These are phyloP conservation scores for Euphorbia tirucalli DNA, from an alignment of 345 rosid genomes.

Conservation along the genomic window DNA sequence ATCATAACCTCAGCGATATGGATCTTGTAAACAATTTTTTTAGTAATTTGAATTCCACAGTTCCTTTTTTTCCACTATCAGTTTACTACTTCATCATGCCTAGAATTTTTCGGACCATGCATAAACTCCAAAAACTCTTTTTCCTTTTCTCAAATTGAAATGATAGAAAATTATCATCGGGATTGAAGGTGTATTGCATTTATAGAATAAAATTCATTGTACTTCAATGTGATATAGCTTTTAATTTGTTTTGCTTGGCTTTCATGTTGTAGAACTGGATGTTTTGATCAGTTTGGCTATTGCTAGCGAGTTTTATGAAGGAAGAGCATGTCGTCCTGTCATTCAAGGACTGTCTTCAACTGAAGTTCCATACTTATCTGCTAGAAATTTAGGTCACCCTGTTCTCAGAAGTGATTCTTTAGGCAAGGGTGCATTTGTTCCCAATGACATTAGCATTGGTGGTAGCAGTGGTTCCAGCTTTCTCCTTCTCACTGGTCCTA, in stretches of 20 bases:
- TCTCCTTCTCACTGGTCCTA: slow-evolving; percentile 96
- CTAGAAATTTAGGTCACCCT: slow-evolving; percentile 87
- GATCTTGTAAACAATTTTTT: neutral
- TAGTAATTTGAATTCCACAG: neutral
- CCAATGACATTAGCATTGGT: slow-evolving; percentile 75
- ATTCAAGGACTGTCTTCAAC: slow-evolving; percentile 44
- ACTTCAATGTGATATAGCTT: neutral
- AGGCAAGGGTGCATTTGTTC: slow-evolving; percentile 85
- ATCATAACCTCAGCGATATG: neutral
- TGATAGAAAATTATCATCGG: neutral
- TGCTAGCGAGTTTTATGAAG: slow-evolving; percentile 86
- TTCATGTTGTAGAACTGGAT: slow-evolving; percentile 72
- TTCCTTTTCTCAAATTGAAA: neutral
- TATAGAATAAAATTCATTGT: neutral
- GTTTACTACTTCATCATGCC: neutral
- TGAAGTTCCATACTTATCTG: slow-evolving; percentile 57
- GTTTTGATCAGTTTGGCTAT: slow-evolving; percentile 82
- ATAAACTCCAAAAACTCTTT: neutral
- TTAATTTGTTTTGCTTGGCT: slow-evolving; percentile 18
- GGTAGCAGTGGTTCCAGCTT: slow-evolving; percentile 66
- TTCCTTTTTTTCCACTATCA: neutral
- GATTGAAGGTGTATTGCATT: neutral
- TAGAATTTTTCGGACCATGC: neutral
- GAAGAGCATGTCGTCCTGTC: slow-evolving; percentile 70
- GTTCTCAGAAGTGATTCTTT: slow-evolving; percentile 81